These are phyloP conservation scores for Metschnikowia chrysomelidarum DNA, from an alignment of 805 yeast genomes.

Conservation along the genomic window DNA sequence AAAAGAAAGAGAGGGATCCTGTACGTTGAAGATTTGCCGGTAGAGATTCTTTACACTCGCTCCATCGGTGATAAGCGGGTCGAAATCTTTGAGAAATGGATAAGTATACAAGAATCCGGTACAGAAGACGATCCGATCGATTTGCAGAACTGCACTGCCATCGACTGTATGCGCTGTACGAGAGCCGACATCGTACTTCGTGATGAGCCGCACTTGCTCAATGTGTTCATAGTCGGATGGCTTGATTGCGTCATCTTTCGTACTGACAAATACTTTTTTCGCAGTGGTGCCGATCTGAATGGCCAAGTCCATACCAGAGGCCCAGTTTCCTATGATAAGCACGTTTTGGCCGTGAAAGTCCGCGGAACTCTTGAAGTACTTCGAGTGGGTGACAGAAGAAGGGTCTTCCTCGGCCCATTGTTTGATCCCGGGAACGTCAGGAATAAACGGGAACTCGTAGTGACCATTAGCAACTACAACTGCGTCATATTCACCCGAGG, in stretches of 20 bases:
- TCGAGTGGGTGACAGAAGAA: conserved; percentile 31
- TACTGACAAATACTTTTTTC: conserved; percentile 17
- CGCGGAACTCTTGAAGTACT: conserved; percentile 28
- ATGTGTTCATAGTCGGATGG: conserved; percentile 13
- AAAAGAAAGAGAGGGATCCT: conserved; percentile 19
- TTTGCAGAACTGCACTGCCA: conserved; percentile 8
- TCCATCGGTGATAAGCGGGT: conserved; percentile 16
- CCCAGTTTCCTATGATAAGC: conserved; percentile 67
- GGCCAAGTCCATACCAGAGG: conserved; percentile 75
- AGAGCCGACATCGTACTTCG: conserved; percentile 9
- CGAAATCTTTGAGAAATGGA: conserved; percentile 15
- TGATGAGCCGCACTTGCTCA: conserved; percentile 9
- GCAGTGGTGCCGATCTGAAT: conserved; percentile 50
- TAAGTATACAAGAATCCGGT: conserved; percentile 21
- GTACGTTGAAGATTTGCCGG: conserved; percentile 17
- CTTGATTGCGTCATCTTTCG: conserved; percentile 10
- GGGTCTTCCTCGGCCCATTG: conserved; percentile 29
- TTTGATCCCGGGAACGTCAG: conserved; percentile 30
- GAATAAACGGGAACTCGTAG: conserved; percentile 35
- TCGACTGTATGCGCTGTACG: conserved; percentile 12
- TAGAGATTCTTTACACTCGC: conserved; percentile 13
- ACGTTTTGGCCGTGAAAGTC: conserved; percentile 41
- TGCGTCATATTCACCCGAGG: conserved; percentile 32
- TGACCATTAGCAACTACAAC: conserved; percentile 42
- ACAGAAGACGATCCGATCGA: conserved; percentile 19